Base-by-base conservation (phyloP, 1,284 basidiomycete genomes). In the Naganishia sp. region DNA sequence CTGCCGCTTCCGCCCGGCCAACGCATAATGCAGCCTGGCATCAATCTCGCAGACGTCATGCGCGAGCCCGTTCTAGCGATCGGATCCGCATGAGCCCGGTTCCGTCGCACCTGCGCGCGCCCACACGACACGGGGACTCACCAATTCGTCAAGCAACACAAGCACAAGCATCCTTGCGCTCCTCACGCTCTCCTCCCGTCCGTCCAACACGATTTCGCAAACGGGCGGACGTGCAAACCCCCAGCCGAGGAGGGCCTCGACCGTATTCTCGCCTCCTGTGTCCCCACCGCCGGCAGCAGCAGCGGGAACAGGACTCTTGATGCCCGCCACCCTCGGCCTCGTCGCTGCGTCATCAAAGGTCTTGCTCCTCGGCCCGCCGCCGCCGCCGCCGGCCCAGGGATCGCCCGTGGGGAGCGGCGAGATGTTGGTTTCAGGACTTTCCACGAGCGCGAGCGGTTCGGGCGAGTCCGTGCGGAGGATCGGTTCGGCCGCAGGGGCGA, bases 81-180 rank as follows among this genome's bases (percentile, higher is more conserved):
- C 18, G 31, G 50, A 23, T 18, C 18, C 48, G 10, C 48, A 25
- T 25, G 5, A 6, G 9, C 28, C 16, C 6, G 21, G 21, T 6
- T 50, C 48, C 48, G 28, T 21, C 21, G 21, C 21, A 21, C 21
- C 21, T 21, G 21, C 21, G 21, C 21, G 45, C 45, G 16, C 18
- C 15, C 45, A 48, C 3, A 23, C 18, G 53, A 23, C 18, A 15
- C 44, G 71, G 68, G 18, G 49, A 85, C 90, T 74, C 68, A 93
- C 91, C 78, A 95, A 80, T 79, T 97, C 92, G 78, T 99, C 96
- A 69, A 98, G 82, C 86, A 97, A 90, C 69, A 97, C 93, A 66
- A 99, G 83, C 55, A 97, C 81, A 55, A 90, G 86, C 61, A 97
- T 89, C 71, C 93, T 87, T 36, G 94, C 95, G 55, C 94, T 84